phyloP scores from a whole-genome alignment of 768 basidiomycete genomes.

The Hygrocybe coccinea region DNA sequence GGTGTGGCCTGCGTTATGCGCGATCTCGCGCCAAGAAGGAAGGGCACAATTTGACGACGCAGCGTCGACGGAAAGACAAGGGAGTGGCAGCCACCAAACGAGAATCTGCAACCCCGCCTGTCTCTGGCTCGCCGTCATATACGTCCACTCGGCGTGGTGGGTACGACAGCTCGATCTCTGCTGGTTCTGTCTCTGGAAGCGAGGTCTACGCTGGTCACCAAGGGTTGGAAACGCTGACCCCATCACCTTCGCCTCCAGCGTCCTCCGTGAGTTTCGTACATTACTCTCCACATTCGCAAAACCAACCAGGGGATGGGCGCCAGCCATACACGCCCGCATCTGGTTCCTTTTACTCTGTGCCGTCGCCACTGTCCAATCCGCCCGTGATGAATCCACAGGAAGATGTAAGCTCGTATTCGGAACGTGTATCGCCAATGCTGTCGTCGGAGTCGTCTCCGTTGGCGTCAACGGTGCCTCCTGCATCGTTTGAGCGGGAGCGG shows the following conservation, averaged over 20 bases:
- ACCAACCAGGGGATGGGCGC: slow-evolving; percentile 20
- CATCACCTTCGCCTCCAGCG: slow-evolving; percentile 67
- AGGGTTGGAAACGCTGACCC: slow-evolving; percentile 36
- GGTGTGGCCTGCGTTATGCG: slow-evolving; percentile 82
- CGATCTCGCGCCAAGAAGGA: slow-evolving; percentile 87
- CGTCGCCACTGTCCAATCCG: slow-evolving; percentile 50
- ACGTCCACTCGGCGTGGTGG: slow-evolving; percentile 42
- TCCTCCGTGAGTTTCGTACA: slow-evolving; percentile 53
- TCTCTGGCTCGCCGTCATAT: slow-evolving; percentile 36
- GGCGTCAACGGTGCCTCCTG: slow-evolving; percentile 32
- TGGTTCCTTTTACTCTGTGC: slow-evolving; percentile 42
- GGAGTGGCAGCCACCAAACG: slow-evolving; percentile 33
- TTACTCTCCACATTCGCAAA: slow-evolving; percentile 38
- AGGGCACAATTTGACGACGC: slow-evolving; percentile 46
- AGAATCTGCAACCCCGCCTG: slow-evolving; percentile 40
- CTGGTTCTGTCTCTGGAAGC: slow-evolving; percentile 53
- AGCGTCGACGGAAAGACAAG: slow-evolving; percentile 67
- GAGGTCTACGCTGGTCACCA: slow-evolving; percentile 49
- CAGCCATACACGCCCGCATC: slow-evolving; percentile 32
- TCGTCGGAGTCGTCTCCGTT: slow-evolving; percentile 38
- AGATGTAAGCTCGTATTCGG: slow-evolving; percentile 27
- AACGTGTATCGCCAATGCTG: slow-evolving; percentile 38
- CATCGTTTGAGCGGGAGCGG: slow-evolving; percentile 55
- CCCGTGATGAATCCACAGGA: slow-evolving; percentile 31
- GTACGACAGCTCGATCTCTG: slow-evolving; percentile 47